Conservation (phyloP, 2,329 filamentous ascomycete genomes). For the Nigrospora osmanthi region DNA sequence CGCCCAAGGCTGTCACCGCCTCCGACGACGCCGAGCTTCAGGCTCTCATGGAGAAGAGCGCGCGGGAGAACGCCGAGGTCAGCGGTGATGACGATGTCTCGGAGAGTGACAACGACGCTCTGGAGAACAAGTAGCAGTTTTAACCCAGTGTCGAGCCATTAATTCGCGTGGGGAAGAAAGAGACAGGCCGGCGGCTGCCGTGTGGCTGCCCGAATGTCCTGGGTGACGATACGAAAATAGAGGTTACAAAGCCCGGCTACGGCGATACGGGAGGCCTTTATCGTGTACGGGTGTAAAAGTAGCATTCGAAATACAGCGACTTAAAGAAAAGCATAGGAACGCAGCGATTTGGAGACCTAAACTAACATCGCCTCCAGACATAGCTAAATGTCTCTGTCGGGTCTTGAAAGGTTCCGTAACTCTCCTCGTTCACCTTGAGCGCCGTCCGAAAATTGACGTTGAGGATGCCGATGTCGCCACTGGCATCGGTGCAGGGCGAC, state of each 20-base stretch:
- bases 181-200: not conserved
- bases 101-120: constrained; percentile 74
- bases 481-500: constrained; percentile 23
- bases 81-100: constrained; percentile 95
- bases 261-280: not conserved
- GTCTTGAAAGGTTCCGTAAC: constrained; percentile 24
- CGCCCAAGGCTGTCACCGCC: constrained; percentile 97
- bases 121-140: constrained; percentile 32
- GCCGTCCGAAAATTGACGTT: constrained; percentile 33
- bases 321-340: too few species aligned
- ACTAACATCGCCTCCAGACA: constrained; percentile 26
- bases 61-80: constrained; percentile 95
- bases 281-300: constrained; percentile 2
- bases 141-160: too few species aligned
- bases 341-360: too few species aligned
- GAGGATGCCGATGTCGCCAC: constrained; percentile 26
- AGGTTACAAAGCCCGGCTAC: not conserved
- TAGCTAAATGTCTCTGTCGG: constrained; percentile 25
- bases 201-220: not conserved
- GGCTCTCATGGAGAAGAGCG: constrained; percentile 97
- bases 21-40: constrained; percentile 96
- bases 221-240: constrained; percentile 3
- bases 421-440: constrained; percentile 19
- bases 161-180: not conserved
- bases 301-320: not conserved